Evolutionary conservation across 208 protist genomes (phyloP).

Genomic region (Leishmania martiniquensis): DNA sequence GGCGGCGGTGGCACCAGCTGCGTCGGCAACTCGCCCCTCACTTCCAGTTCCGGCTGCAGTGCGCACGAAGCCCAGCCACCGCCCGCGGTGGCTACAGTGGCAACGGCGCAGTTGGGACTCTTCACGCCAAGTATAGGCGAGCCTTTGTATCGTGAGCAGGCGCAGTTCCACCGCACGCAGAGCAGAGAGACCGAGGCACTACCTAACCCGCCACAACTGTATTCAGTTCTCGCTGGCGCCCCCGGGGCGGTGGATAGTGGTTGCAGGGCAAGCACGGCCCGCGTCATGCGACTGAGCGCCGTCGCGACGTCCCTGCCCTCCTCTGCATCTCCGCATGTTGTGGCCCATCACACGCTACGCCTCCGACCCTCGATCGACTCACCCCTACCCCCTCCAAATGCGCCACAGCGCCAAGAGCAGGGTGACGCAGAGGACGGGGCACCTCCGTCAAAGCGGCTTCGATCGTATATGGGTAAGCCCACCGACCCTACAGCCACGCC

Average conservation of each 20-base stretch:
- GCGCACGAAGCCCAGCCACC: conserved; percentile 6
- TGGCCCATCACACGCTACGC: conserved; percentile 16
- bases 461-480: conserved; percentile 8
- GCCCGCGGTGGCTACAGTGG: background rate
- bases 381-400: background rate
- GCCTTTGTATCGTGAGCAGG: background rate
- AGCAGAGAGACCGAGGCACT: background rate
- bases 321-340: background rate
- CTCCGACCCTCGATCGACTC: conserved; percentile 4
- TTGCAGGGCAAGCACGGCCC: background rate
- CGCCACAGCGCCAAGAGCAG: background rate
- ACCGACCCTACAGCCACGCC: background rate
- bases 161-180: background rate
- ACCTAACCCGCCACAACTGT: background rate
- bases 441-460: conserved; percentile 26
- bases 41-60: conserved; percentile 10
- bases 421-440: background rate
- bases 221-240: background rate
- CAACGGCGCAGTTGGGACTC: background rate
- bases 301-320: background rate
- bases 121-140: background rate
- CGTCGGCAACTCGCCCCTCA: conserved; percentile 11
- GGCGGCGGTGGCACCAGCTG: conserved; percentile 1
- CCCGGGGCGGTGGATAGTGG: background rate
- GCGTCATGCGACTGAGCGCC: conserved; percentile 6